Base-by-base conservation (phyloP, 2,329 filamentous ascomycete species). In the Ramichloridium luteum region DNA sequence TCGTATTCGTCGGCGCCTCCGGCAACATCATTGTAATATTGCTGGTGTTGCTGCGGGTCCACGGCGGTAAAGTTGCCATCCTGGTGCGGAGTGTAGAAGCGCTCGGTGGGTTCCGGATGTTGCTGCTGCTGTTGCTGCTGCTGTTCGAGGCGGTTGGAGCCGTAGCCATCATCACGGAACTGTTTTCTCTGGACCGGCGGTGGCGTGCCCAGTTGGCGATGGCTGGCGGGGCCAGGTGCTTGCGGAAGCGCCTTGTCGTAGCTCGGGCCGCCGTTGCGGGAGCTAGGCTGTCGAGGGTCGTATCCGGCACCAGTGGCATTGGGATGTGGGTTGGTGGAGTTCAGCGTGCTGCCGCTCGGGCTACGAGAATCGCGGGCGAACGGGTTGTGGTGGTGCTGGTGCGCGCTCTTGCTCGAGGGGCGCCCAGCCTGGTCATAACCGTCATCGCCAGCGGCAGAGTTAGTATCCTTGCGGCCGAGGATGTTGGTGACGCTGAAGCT, bases 401-500 rank as follows among this genome's bases (percentile, higher is more conserved):
- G 20, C n/a, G n/a, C 20, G n/a, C 51, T 54, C 41, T 58, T 41
- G 35, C 49, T 54, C 16, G 44, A 43, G 6, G 50, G 51, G 23
- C 53, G 44, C 44, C 55, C 46, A 18, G 53, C 54, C n/a, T 23
- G 20, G 8, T n/a, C 8, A 8, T 42, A 41, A 10, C 42, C 41
- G 28, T 45, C 41, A 16, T 45, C 40, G 27, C 58, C 59, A 13
- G 50, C 47, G 11, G 54, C 49, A 36, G 54, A 50, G 10, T 42
- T 46, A 30, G 31, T 30, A 16, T 56, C 48, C 26, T 58, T 51
- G 27, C 59, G 51, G n/a, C 47, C 44, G 27, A 41, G 40, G 48
- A 59, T 50, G 56, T 56, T 54, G 32, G 54, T 62, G 40, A 59
- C 56, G 17, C 63, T 65, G 32, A 67, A 56, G n/a, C 59, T 64